Evolutionary conservation across 345 rosid species (phyloP), one percentile per base, ranked within the genome.

Genomic region (Microcos paniculata): DNA sequence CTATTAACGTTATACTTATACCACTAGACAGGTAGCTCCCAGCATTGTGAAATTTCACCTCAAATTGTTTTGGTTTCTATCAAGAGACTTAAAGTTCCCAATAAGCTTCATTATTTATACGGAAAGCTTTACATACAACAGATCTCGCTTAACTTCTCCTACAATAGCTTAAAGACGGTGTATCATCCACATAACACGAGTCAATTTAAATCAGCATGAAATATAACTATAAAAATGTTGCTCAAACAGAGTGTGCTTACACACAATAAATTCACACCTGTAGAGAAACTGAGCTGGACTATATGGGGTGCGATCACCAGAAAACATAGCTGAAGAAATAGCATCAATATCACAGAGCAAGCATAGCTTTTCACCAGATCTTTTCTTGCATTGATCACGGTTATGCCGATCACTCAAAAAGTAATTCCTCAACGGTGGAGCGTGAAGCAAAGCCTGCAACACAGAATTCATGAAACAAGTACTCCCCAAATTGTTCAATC

Each of bases 401-500:
- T 85, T 85, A 75, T 91, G 98, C 64, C 89, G 88, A 85, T 79
- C 94, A 69, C 87, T 89, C 66, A 92, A 79, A 81, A 94, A 92
- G 82, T 90, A 92, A 82, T 89, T 89, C 70, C 90, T 80, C 74
- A 94, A 79, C 52, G 94, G 98, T 74, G 95, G 97, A 42, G 93
- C 89, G 80, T 94, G 98, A 51, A 93, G 85, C 86, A 92, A 84
- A 14, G 90, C 98, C 81, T 92, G 98, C 84, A 94, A 85, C 71
- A 93, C 94, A 58, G 97, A 92, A 76, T 92, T 94, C 98, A 92
- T 92, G 40, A 94, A 94, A 78, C 97, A 94, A 64, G 97, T 94
- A 56, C 90, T 92, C 23, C 98, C 98, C 57, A 94, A 59, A 59
- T 94, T 94, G 79, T 91, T 92, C 88, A 94, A 79, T 40, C 98